Base-by-base conservation (phyloP, 176 grass and related monocot genomes). In the Lolium multiflorum region DNA sequence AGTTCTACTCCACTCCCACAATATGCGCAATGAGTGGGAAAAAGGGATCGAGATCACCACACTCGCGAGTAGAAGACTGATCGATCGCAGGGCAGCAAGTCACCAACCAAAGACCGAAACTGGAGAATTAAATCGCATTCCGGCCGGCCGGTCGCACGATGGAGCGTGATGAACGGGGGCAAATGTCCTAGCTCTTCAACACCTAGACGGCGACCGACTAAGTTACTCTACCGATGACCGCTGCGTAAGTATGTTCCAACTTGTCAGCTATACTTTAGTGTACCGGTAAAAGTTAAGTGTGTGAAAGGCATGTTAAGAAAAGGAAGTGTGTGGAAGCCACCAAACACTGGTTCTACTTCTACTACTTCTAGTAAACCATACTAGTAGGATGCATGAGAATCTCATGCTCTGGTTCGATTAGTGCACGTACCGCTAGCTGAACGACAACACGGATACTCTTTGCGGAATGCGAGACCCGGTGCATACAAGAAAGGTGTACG, bases 81-180 rank as follows among this genome's bases (percentile, higher is more conserved):
- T 14, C 62, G 65, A 18, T 3, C 41, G 4, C 2, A 31, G 6
- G n/a, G n/a, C 22, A 35, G 4, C 1, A 68, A 0, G 46, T 39
- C 76, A 71, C 24, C 65, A 59, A 11, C 16, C 52, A 28, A 21
- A 2, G 84, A 71, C 83, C 61, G 0, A 14, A 79, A 28, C 61
- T 25, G 61, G 26, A n/a, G 61, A 63, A 64, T 28, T 25, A 2
- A 12, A 26, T 14, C n/a, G 13, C 5, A 24, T 64, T 28, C n/a
- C n/a, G n/a, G n/a, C 4, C 18, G 21, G 22, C 74, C 48, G 43
- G 71, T 74, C 71, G 71, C 21, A 26, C 71, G 78, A 21, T 68
- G 11, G 46, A 55, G 80, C 86, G 86, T 59, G 61, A 88, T 83
- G 51, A 26, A 49, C 80, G 86, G 73, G 62, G 22, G 11, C 11